Evolutionary conservation across 2,329 filamentous ascomycete species (phyloP).

Genomic region (Diaporthe sp.): DNA sequence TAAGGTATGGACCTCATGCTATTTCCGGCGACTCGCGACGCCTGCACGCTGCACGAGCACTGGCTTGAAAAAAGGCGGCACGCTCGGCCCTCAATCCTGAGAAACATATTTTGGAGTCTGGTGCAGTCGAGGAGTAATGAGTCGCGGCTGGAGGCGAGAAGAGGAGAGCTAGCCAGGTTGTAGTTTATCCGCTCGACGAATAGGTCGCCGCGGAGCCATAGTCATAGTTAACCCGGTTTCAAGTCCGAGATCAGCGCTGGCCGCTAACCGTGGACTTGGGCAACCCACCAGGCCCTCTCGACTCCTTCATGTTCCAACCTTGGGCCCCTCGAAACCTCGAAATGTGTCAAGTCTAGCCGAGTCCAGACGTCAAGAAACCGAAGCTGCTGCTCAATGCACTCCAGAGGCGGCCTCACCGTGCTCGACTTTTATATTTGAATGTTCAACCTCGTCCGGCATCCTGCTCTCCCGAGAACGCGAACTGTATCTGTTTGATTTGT

Average conservation of each 20-base stretch:
- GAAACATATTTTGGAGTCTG: slow-evolving; percentile 14
- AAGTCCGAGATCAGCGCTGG: slow-evolving; percentile 20
- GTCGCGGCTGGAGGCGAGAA: slow-evolving; percentile 14
- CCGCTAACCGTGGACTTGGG: slow-evolving; percentile 15
- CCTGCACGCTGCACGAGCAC: slow-evolving; percentile 1
- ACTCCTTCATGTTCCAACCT: slow-evolving; percentile 10
- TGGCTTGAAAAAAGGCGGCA: not conserved
- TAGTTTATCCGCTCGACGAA: slow-evolving; percentile 27
- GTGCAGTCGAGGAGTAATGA: slow-evolving; percentile 23
- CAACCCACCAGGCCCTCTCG: slow-evolving; percentile 17
- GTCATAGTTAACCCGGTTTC: slow-evolving; percentile 36
- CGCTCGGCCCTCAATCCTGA: slow-evolving; percentile 20
- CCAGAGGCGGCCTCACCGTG: slow-evolving; percentile 15
- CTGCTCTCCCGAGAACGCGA: slow-evolving; percentile 11
- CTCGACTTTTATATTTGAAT: slow-evolving; percentile 34
- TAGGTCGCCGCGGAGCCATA: slow-evolving; percentile 8
- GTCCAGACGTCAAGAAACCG: slow-evolving; percentile 22
- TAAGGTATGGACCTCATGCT: not conserved
- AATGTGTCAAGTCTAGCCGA: slow-evolving; percentile 39
- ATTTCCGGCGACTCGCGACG: slow-evolving; percentile 7
- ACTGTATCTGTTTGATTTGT: slow-evolving; percentile 23
- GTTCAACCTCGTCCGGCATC: slow-evolving; percentile 31
- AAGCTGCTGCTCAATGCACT: slow-evolving; percentile 22
- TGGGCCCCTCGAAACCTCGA: slow-evolving; percentile 27
- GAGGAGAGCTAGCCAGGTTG: slow-evolving; percentile 27